Percentiles rank a stretch among this genome's conserved stretches.
Conservation (phyloP, 1,284 basidiomycete species). For the Sanguinoderma infundibulare region DNA sequence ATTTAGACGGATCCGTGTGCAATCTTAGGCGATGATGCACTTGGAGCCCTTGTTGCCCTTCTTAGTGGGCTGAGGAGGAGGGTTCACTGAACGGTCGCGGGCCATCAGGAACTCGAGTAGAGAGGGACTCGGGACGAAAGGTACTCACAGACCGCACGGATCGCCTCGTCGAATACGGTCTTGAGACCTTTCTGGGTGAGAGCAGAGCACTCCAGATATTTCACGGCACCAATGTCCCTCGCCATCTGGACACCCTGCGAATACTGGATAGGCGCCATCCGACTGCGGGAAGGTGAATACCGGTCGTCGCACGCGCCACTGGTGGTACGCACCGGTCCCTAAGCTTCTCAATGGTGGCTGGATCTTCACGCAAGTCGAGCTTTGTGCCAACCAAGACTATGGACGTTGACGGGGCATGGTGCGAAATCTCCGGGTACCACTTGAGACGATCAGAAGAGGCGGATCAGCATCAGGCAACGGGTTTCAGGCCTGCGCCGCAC, state of each 20-base stretch:
- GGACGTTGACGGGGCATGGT: conserved; percentile 95
- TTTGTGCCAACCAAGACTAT: conserved; percentile 98
- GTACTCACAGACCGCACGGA: conserved; percentile 86
- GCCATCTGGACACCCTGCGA: conserved; percentile 90
- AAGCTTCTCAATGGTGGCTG: conserved; percentile 88
- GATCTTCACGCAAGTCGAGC: conserved; percentile 96
- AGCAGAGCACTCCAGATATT: conserved; percentile 97
- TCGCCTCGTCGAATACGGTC: conserved; percentile 97
- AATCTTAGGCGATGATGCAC: conserved; percentile 74
- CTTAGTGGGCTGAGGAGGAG: conserved; percentile 63
- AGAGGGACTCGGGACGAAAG: conserved; percentile 1
- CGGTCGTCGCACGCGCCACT: neutral
- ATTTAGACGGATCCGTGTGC: conserved; percentile 15
- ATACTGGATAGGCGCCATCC: conserved; percentile 95
- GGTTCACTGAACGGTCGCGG: conserved; percentile 61
- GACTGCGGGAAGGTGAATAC: conserved; percentile 48
- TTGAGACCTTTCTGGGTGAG: conserved; percentile 97
- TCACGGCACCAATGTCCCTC: conserved; percentile 93
- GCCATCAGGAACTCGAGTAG: conserved; percentile 17
- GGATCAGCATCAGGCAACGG: conserved; percentile 15
- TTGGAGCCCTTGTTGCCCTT: conserved; percentile 42
- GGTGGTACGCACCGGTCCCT: conserved; percentile 74
- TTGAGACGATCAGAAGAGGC: conserved; percentile 40
- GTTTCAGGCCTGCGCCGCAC: conserved; percentile 26
- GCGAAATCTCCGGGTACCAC: conserved; percentile 97